Base-by-base conservation (phyloP, 176 grass and related monocot genomes). In the Aegilops sharonensis region DNA sequence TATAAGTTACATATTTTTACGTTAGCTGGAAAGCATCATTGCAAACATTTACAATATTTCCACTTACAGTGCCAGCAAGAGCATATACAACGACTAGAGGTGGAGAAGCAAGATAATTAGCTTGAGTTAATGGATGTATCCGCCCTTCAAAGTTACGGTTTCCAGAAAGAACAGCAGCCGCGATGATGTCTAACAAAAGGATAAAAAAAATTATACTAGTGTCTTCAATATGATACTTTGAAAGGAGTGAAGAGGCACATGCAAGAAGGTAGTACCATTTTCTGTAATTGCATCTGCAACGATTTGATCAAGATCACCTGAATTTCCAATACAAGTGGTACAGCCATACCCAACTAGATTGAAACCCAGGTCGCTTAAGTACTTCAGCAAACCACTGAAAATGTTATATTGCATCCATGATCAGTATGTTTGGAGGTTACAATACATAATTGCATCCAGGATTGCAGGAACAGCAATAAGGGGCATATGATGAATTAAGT, bases 71-170 rank as follows among this genome's bases (percentile, higher is more conserved):
- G 68, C 88, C 85, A 84, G 88, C 85, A 86, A 88, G 91, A 35
- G 88, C 88, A 84, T 93, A 93, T 23, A 83, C 85, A 25, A 88
- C 82, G 47, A 90, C 91, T 82, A 93, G 79, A 56, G 91, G 91
- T 64, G 91, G 85, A 48, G 91, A 93, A 72, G 72, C 88, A 17
- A 93, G 88, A 84, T 93, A 93, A 79, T 93, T 93, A 21, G 91
- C 91, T 83, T 86, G 66, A 65, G 92, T 91, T 48, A 91, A 84
- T 45, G 92, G 85, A 83, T 91, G 92, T 36, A 93, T 89, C 50
- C 78, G 86, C 57, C 83, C 92, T 79, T 93, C 92, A 77, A 93
- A 89, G 65, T 93, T 93, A 35, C 85, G 69, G 56, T 91, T 93
- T 42, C 86, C 92, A 75, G 89, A 91, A 11, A 93, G 86, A 69